Base-by-base conservation (phyloP, 257 asterid species). In the Forsythia viridissima region DNA sequence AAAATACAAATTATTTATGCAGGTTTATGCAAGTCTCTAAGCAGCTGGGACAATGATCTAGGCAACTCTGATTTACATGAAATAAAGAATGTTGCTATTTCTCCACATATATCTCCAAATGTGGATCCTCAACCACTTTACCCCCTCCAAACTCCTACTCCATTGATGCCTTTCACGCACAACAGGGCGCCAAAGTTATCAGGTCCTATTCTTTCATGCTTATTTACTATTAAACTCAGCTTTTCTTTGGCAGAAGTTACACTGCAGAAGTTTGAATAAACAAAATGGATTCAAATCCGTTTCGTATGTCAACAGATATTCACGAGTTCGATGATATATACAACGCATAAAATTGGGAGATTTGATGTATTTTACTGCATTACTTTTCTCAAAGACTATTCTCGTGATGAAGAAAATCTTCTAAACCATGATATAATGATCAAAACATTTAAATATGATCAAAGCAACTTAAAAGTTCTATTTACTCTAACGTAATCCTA, bases 161-260 rank as follows among this genome's bases (percentile, higher is more conserved):
- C 89, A 34, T 20, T 80, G 76, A 75, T 78, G 76, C 87, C 87
- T 69, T 83, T 57, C 73, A 80, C 71, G 4, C 51, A 77, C 44
- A 76, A 79, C n/a, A 65, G 73, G 13, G 66, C 76, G 40, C 85
- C 89, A 67, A 78, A 73, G 4, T 81, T 86, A 75, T 86, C 89
- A 75, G 84, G 89, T 86, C 59, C 41, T 52, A 30, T 3, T 10
- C 1, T 72, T 55, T 20, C 67, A 59, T 59, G 34, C 67, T 59
- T 59, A n/a, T 20, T 18, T 20, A 21, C 67, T 7, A 8, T 57
- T 57, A 57, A 7, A 57, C 36, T 21, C 11, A 21, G 12, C n/a
- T 48, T n/a, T 13, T 48, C 13, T 48, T 13, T 4, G n/a, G n/a
- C 13, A n/a, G 36, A 59, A 20, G 12, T 59, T 59, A 8, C 67